phyloP scores from a whole-genome alignment of 2,329 filamentous ascomycete genomes.

The Cladophialophora immunda region DNA sequence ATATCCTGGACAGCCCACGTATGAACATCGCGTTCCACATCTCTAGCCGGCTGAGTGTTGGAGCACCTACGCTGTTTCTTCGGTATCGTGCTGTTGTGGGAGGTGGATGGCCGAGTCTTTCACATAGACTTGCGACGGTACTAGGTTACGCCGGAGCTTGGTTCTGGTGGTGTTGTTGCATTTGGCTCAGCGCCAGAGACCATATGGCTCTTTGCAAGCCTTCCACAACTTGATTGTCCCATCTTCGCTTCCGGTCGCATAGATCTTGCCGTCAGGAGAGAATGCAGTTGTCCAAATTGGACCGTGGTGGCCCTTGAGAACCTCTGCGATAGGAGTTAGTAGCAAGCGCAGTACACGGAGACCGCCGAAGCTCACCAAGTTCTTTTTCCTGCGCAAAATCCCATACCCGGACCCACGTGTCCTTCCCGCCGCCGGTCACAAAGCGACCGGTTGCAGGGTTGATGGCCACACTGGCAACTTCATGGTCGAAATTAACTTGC shows the following conservation, averaged over 20 bases:
- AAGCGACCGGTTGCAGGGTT: slow-evolving; percentile 83
- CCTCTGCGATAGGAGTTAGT: slow-evolving; percentile 64
- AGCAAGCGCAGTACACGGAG: slow-evolving; percentile 20
- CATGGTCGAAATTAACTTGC: slow-evolving; percentile 79
- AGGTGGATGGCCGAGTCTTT: not conserved
- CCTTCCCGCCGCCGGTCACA: slow-evolving; percentile 87
- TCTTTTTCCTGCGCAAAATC: slow-evolving; percentile 84
- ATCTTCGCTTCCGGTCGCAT: slow-evolving; percentile 95
- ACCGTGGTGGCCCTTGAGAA: slow-evolving; percentile 95
- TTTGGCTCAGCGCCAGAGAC: slow-evolving; percentile 65
- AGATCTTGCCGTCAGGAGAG: slow-evolving; percentile 93
- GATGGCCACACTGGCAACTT: slow-evolving; percentile 88
- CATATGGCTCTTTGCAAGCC: slow-evolving; percentile 70
- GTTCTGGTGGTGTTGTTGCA: not conserved
- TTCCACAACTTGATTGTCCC: slow-evolving; percentile 95
- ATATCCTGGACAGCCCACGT: slow-evolving; percentile 14
- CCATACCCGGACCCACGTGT: slow-evolving; percentile 97
- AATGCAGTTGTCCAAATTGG: slow-evolving; percentile 97
- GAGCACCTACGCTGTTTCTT: not conserved
- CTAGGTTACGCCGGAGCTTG: not conserved
- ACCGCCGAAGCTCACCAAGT: slow-evolving; percentile 64
- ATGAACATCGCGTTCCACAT: not conserved
- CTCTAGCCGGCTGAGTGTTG: not conserved
- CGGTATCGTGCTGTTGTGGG: not conserved
- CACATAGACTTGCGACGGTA: not conserved